Base-by-base conservation (phyloP, 352 stramenopile genomes). In the Globisporangium alternatum region DNA sequence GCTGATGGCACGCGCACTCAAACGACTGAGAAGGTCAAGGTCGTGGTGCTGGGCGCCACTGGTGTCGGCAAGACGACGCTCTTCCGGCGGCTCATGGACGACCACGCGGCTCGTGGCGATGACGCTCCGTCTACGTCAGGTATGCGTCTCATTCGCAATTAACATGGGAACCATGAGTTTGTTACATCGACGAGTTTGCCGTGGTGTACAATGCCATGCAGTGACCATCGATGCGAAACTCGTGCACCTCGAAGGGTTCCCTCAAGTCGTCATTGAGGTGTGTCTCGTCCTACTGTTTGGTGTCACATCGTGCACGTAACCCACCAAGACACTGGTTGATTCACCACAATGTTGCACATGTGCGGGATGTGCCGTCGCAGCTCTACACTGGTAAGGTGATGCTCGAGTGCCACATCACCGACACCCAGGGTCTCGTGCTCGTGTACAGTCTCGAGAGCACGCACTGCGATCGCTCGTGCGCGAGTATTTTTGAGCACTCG, bases 221-320 rank as follows among this genome's bases (percentile, higher is more conserved):
- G 76, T 67, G 15, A 75, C 67, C 43, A 75, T 89, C 45, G 81
- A 78, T 21, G 75, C 73, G 15, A 90, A 90, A 62, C 57, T 90
- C 28, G 43, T 90, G 55, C 67, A 69, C 47, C 66, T 90, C 9
- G 72, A 83, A 28, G 67, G 60, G 1, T 53, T 74, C 2, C 39
- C 64, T 8, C 77, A 67, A 4, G 63, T 79, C 28, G 54, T 89
- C 7, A 59, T 85, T 9, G 76, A 90, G 72, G 79, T 88, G 44
- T 49, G 64, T 57, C 12, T 5, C 41, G 3, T 33, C 5, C n/a
- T n/a, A n/a, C n/a, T n/a, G n/a, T n/a, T n/a, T n/a, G n/a, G n/a
- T n/a, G n/a, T n/a, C n/a, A n/a, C n/a, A n/a, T n/a, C n/a, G n/a
- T 57, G 43, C 37, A 51, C 25, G 3, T 17, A n/a, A n/a, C n/a